These are phyloP conservation scores for Solanum tacnaense DNA, from an alignment of 257 asterid genomes.

Conservation along the genomic window DNA sequence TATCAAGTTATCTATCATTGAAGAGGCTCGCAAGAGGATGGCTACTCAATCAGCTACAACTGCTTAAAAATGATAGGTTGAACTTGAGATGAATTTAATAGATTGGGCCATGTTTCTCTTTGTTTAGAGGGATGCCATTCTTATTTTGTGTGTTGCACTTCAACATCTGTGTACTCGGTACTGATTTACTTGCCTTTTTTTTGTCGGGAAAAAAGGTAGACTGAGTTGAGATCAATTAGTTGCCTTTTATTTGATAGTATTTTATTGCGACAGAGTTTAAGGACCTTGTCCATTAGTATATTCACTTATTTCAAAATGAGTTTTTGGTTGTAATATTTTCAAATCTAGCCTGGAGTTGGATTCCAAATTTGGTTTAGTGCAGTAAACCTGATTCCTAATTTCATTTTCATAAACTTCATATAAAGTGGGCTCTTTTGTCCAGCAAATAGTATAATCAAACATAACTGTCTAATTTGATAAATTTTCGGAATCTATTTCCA, in stretches of 20 bases:
- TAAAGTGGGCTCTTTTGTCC: neutral
- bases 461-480: neutral
- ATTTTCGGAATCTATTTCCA: neutral
- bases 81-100: neutral
- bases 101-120: neutral
- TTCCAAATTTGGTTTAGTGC: neutral
- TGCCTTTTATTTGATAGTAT: neutral
- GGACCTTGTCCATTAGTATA: neutral
- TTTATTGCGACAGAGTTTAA: neutral
- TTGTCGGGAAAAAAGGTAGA: neutral
- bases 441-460: neutral
- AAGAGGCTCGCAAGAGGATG: constrained; percentile 28
- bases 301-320: too few relatives aligned
- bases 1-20: constrained; percentile 24
- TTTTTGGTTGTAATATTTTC: neutral
- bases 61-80: neutral
- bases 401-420: too few relatives aligned
- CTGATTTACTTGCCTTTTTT: neutral
- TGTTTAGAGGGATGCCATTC: neutral
- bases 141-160: neutral
- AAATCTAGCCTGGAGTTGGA: neutral
- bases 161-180: neutral
- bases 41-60: constrained; percentile 17
- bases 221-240: neutral
- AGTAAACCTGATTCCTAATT: too few relatives aligned